Evolutionary conservation across 2,329 filamentous ascomycete genomes (phyloP).

Genomic region (Exophiala oligosperma): DNA sequence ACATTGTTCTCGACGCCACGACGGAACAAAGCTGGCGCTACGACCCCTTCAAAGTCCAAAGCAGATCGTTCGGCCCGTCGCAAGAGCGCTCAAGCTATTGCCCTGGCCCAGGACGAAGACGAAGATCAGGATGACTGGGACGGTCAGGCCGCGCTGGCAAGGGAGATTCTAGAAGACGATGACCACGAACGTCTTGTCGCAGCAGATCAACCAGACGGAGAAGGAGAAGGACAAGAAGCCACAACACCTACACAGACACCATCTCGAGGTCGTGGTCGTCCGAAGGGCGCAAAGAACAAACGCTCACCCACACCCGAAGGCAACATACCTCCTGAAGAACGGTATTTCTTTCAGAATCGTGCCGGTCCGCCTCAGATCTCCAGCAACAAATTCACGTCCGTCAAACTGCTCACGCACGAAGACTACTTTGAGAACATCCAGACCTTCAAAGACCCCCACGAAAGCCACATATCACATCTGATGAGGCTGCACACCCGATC

Average conservation of each 20-base stretch:
- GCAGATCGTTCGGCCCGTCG: constrained; percentile 82
- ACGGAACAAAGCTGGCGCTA: constrained; percentile 30
- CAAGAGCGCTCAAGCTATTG: constrained; percentile 77
- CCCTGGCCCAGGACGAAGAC: constrained; percentile 71
- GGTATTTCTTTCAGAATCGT: constrained; percentile 91
- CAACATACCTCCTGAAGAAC: constrained; percentile 81
- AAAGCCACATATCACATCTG: constrained; percentile 68
- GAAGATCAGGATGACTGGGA: constrained; percentile 62
- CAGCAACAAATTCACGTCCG: constrained; percentile 74
- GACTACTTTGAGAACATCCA: constrained; percentile 78
- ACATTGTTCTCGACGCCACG: constrained; percentile 44
- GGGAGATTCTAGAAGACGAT: constrained; percentile 63
- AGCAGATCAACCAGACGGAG: constrained; percentile 30
- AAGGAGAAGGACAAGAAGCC: constrained; percentile 37
- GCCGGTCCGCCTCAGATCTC: constrained; percentile 81
- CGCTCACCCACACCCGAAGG: constrained; percentile 77
- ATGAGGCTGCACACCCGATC: constrained; percentile 74
- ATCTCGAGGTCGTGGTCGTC: constrained; percentile 55
- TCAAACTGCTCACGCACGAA: constrained; percentile 81
- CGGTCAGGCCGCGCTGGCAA: constrained; percentile 66
- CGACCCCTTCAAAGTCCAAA: constrained; percentile 66
- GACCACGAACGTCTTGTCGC: constrained; percentile 32
- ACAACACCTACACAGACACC: constrained; percentile 51
- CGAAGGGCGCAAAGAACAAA: constrained; percentile 58
- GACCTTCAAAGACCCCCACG: constrained; percentile 67